These are phyloP conservation scores for Cutaneotrichosporon cutaneum DNA, from an alignment of 1,284 basidiomycete genomes.

Conservation along the genomic window DNA sequence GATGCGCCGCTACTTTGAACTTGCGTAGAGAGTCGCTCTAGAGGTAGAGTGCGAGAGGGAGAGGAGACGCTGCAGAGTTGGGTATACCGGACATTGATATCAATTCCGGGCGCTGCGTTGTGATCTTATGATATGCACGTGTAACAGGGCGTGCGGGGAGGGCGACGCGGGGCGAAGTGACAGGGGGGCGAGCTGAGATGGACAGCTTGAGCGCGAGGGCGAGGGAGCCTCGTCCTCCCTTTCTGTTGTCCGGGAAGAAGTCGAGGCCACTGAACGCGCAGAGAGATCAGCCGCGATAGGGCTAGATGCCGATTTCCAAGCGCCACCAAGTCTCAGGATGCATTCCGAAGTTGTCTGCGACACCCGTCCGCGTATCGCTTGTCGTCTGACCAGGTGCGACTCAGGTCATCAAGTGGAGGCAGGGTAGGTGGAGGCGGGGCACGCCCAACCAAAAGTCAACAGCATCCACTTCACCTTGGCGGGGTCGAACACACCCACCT, in stretches of 20 bases:
- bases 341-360: background rate
- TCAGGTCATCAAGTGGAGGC: too few species aligned
- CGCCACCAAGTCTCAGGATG: background rate
- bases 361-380: too few species aligned
- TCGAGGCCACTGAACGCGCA: background rate
- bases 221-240: too few species aligned
- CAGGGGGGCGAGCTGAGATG: too few species aligned
- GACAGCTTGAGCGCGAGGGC: too few species aligned
- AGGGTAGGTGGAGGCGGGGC: background rate
- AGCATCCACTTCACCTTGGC: background rate
- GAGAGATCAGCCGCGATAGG: background rate
- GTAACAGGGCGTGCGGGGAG: background rate
- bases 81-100: background rate
- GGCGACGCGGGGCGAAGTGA: too few species aligned
- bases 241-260: too few species aligned
- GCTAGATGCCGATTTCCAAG: background rate
- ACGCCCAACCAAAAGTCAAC: background rate
- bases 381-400: too few species aligned
- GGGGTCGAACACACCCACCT: background rate
- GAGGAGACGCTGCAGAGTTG: background rate
- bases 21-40: constrained; percentile 60
- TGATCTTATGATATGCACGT: background rate
- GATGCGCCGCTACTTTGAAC: constrained; percentile 80
- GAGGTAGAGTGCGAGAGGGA: too few species aligned
- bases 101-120: background rate